Base-by-base conservation (phyloP, 2,329 filamentous ascomycete species). In the Exutisphaerella laricina region DNA sequence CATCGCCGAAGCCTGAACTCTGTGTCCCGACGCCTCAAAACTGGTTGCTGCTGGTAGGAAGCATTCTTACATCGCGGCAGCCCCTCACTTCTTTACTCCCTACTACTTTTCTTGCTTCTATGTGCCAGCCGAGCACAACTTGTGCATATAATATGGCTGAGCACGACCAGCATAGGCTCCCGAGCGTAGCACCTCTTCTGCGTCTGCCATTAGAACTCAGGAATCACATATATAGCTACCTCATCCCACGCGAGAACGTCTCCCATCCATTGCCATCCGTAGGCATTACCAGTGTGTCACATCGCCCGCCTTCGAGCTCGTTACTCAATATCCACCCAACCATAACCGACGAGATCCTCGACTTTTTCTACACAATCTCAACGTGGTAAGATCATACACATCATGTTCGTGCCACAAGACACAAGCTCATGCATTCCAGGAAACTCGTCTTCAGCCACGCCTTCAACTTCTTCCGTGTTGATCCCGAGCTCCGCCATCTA, bases 161-260 rank as follows among this genome's bases (percentile, higher is more conserved):
- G n/a, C n/a, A n/a, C n/a, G n/a, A n/a, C n/a, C n/a, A n/a, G n/a
- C n/a, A n/a, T n/a, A n/a, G n/a, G n/a, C n/a, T n/a, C n/a, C n/a
- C n/a, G n/a, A n/a, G 10, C 13, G 30, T 25, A 12, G 48, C 43
- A 44, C 47, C 49, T 10, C 54, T 54, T 48, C 64, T 59, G 49
- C 62, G 43, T 29, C 61, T 72, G 10, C 69, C 70, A 3, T 43
- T 67, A 39, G 70, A 73, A 46, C 58, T 73, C 28, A 66, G 70
- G 21, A 59, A 65, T 16, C 53, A 65, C 6, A 68, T 72, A 26
- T 72, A 70, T 55, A 31, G 46, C 23, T 57, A 61, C 47, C 41
- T 71, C 22, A 58, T 71, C 28, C 52, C 51, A 4, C 16, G 18
- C 7, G 42, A 51, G 22, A 49, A 48, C 22, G 42, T 56, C 43